Evolutionary conservation across 352 stramenopile genomes (phyloP).

Genomic region (Phytopythium helicoides): DNA sequence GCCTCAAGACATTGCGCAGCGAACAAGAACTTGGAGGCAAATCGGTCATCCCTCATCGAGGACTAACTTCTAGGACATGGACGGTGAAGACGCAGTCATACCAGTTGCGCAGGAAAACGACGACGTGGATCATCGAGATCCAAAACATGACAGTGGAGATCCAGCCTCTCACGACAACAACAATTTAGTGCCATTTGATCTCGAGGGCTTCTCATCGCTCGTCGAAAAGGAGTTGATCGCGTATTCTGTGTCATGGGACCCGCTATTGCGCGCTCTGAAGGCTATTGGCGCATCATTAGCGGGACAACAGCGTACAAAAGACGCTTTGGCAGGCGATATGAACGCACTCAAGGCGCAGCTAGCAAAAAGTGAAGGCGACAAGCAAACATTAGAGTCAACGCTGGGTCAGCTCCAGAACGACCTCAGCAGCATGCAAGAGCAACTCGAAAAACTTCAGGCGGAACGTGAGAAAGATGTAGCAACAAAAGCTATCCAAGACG

Average conservation of each 20-base stretch:
- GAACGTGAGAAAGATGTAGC: slow-evolving; percentile 13
- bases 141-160: slow-evolving; percentile 10
- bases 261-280: slow-evolving; percentile 62
- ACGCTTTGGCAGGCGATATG: slow-evolving; percentile 56
- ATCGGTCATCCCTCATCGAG: no score
- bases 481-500: not conserved
- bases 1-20: no score
- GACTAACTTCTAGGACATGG: not conserved
- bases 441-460: slow-evolving; percentile 35
- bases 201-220: slow-evolving; percentile 50
- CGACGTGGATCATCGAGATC: not conserved
- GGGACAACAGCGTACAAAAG: slow-evolving; percentile 49
- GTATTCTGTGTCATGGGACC: slow-evolving; percentile 74
- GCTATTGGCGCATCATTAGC: slow-evolving; percentile 49
- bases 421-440: slow-evolving; percentile 40
- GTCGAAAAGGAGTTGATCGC: slow-evolving; percentile 68
- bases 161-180: slow-evolving; percentile 8
- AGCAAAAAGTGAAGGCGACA: slow-evolving; percentile 42
- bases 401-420: slow-evolving; percentile 49
- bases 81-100: not conserved
- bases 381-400: slow-evolving; percentile 42
- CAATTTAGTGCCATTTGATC: slow-evolving; percentile 28
- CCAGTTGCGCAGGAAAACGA: slow-evolving; percentile 7
- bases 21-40: no score
- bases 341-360: slow-evolving; percentile 39